phyloP scores from a whole-genome alignment of 2,329 filamentous ascomycete genomes.

The Fusarium xylarioides region DNA sequence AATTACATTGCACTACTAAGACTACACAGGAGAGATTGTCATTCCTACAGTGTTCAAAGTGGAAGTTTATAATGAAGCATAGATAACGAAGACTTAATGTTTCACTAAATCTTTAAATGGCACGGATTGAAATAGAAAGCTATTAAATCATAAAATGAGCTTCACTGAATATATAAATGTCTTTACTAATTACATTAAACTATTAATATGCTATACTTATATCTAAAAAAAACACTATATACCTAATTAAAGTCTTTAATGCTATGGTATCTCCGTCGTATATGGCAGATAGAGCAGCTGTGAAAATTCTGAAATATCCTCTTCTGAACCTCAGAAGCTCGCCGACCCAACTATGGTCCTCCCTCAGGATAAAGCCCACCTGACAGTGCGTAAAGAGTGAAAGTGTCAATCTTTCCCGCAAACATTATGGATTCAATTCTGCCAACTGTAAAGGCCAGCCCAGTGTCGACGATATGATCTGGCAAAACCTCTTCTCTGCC shows the following conservation, averaged over 20 bases:
- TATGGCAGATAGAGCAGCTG: neutral
- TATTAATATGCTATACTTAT: neutral
- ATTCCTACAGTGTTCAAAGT: no score
- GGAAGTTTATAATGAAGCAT: no score
- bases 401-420: neutral
- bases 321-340: neutral
- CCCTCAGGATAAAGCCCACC: neutral
- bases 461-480: neutral
- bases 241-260: neutral
- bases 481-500: neutral
- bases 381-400: neutral
- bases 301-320: neutral
- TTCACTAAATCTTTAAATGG: neutral
- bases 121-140: neutral
- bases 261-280: neutral
- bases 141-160: accelerated
- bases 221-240: accelerated
- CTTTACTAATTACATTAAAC: neutral
- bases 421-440: neutral
- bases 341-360: neutral
- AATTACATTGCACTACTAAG: neutral
- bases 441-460: neutral
- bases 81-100: neutral
- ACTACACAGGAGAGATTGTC: neutral
- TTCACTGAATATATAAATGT: accelerated